phyloP scores from a whole-genome alignment of 2,329 filamentous ascomycete species.

The Sporothrix humicola region DNA sequence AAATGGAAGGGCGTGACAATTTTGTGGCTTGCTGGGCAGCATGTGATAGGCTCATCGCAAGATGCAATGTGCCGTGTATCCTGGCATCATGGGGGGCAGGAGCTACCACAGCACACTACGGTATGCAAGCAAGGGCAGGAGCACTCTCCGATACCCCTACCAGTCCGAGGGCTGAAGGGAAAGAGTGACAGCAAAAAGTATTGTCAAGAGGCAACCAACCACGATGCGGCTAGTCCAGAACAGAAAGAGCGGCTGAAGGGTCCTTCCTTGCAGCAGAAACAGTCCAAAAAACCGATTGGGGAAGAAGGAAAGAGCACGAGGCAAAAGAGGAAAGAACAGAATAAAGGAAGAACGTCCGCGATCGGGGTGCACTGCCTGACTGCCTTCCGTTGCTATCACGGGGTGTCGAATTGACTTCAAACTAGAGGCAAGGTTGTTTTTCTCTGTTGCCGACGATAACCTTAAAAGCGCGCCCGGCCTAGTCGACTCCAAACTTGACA shows the following conservation, averaged over 20 bases:
- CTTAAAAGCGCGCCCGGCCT: constrained; percentile 9
- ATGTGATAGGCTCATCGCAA: constrained; percentile 24
- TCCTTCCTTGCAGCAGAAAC: too few species aligned
- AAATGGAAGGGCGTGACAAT: neutral
- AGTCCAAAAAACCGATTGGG: neutral
- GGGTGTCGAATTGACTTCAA: too few species aligned
- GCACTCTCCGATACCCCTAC: constrained; percentile 6
- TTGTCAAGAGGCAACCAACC: constrained; percentile 4
- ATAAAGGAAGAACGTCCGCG: neutral
- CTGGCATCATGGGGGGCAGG: neutral
- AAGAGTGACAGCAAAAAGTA: neutral
- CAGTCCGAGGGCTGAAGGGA: neutral
- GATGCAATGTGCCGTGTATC: neutral
- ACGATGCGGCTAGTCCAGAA: neutral
- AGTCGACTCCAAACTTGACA: neutral
- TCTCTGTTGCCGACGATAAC: neutral
- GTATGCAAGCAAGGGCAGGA: neutral
- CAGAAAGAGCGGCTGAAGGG: constrained; percentile 3
- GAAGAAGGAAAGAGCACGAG: neutral
- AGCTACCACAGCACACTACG: neutral
- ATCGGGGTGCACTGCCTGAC: constrained; percentile 18
- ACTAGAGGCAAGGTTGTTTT: neutral
- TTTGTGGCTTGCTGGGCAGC: constrained; percentile 22
- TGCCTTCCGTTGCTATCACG: neutral
- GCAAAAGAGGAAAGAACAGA: neutral